Conservation (phyloP, 345 rosid genomes). For the Gossypioides kirkii region DNA sequence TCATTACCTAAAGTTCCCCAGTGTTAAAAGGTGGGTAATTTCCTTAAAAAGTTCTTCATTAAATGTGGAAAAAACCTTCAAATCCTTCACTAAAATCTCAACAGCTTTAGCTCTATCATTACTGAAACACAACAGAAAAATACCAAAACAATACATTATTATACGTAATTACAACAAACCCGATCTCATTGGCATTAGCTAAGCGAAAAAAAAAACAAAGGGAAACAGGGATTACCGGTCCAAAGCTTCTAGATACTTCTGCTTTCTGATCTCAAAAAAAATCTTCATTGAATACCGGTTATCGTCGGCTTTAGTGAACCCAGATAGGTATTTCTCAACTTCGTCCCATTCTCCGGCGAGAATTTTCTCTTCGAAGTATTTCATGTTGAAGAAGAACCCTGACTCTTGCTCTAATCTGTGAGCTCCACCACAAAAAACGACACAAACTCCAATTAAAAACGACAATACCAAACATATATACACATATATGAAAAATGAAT, state of each 20-base stretch:
- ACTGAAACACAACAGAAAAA: conserved; percentile 30
- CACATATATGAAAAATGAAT: background rate
- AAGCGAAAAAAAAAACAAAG: background rate
- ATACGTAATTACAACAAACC: background rate
- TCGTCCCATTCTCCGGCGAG: conserved; percentile 36
- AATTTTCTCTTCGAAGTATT: conserved; percentile 30
- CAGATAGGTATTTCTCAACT: conserved; percentile 32
- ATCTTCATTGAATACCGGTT: conserved; percentile 47
- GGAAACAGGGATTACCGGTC: conserved; percentile 30
- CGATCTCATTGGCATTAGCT: conserved; percentile 8
- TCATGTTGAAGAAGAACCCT: conserved; percentile 33
- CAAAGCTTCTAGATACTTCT: conserved; percentile 60
- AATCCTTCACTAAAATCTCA: conserved; percentile 73
- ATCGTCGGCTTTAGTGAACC: conserved; percentile 35
- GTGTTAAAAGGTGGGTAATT: conserved; percentile 81
- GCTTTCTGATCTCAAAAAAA: conserved; percentile 55
- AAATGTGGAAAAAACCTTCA: conserved; percentile 81
- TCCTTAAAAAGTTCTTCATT: conserved; percentile 87
- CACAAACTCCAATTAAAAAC: conserved; percentile 4
- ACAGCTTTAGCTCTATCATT: conserved; percentile 82
- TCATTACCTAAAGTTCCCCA: conserved; percentile 71
- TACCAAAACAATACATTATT: background rate
- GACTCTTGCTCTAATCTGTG: conserved; percentile 28
- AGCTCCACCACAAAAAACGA: background rate
- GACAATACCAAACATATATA: conserved; percentile 9